phyloP scores from a whole-genome alignment of 2,329 filamentous ascomycete genomes.

The Neobulgaria alba region DNA sequence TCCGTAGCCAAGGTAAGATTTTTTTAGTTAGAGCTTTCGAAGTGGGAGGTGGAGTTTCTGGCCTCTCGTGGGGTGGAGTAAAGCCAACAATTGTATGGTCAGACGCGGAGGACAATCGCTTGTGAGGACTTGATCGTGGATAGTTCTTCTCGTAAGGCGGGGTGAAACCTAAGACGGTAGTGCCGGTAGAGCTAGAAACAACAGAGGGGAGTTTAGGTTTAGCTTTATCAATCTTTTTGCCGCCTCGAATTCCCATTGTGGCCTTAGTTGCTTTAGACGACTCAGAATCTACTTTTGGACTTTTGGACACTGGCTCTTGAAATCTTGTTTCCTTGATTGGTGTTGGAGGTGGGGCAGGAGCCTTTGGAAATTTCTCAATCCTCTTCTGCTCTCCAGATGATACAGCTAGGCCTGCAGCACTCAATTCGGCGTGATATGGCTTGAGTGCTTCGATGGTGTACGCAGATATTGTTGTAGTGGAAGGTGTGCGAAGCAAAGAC shows the following conservation, averaged over 20 bases:
- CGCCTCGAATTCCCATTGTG: not conserved
- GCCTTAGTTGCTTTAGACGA: not conserved
- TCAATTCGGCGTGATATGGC: slow-evolving; percentile 46
- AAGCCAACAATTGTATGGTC: slow-evolving; percentile 19
- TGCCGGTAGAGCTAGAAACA: slow-evolving; percentile 17
- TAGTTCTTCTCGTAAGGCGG: slow-evolving; percentile 16
- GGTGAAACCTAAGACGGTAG: slow-evolving; percentile 14
- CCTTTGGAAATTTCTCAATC: not conserved
- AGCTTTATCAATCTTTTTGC: slow-evolving; percentile 1
- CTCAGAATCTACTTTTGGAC: not conserved
- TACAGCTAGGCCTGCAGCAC: slow-evolving; percentile 45
- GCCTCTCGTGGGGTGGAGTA: slow-evolving; percentile 15
- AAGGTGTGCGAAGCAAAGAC: slow-evolving; percentile 23
- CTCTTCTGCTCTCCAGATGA: slow-evolving; percentile 40
- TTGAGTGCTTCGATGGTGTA: slow-evolving; percentile 45
- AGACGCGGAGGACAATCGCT: slow-evolving; percentile 2
- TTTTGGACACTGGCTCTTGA: not conserved
- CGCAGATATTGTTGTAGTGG: slow-evolving; percentile 30
- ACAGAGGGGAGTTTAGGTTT: slow-evolving; percentile 11
- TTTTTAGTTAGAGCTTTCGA: slow-evolving; percentile 11
- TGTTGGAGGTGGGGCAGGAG: not conserved
- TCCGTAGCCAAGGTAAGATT: slow-evolving; percentile 24
- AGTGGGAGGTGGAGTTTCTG: slow-evolving; percentile 1
- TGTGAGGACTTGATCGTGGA: slow-evolving; percentile 1
- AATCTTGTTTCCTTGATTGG: slow-evolving; percentile 1